These are phyloP conservation scores for Penicillium sp. DNA, from an alignment of 2,329 filamentous ascomycete species.

Conservation along the genomic window DNA sequence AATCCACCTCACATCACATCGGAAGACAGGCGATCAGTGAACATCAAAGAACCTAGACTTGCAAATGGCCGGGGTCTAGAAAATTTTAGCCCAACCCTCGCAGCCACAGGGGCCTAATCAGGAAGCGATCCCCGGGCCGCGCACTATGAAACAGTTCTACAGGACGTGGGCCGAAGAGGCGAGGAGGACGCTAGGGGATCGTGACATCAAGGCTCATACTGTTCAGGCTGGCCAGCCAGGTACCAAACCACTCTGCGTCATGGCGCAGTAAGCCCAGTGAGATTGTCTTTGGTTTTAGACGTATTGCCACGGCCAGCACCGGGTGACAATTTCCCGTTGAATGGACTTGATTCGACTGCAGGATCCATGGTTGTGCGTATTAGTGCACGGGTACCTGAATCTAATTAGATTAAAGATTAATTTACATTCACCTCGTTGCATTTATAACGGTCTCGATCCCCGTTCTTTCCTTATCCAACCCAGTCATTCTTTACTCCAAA, in stretches of 20 bases:
- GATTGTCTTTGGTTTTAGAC: neutral
- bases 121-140: constrained; percentile 6
- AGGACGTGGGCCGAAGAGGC: constrained; percentile 2
- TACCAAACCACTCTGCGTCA: neutral
- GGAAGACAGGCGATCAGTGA: neutral
- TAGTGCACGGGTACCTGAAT: constrained; percentile 27
- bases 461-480: constrained; percentile 12
- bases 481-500: constrained; percentile 19
- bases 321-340: too few species aligned
- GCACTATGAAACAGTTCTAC: neutral
- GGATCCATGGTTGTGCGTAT: neutral
- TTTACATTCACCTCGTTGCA: constrained; percentile 2
- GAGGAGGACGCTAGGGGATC: neutral
- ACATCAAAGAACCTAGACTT: constrained; percentile 7
- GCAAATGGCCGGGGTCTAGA: constrained; percentile 3
- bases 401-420: constrained; percentile 8
- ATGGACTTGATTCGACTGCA: too few species aligned
- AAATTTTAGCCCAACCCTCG: constrained; percentile 1
- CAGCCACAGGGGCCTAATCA: constrained; percentile 1
- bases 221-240: neutral
- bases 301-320: neutral
- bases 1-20: neutral
- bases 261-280: neutral
- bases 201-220: neutral
- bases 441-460: constrained; percentile 15